phyloP scores from a whole-genome alignment of 2,329 filamentous ascomycete genomes.

The Ophiocordyceps camponoti-rufipedis region DNA sequence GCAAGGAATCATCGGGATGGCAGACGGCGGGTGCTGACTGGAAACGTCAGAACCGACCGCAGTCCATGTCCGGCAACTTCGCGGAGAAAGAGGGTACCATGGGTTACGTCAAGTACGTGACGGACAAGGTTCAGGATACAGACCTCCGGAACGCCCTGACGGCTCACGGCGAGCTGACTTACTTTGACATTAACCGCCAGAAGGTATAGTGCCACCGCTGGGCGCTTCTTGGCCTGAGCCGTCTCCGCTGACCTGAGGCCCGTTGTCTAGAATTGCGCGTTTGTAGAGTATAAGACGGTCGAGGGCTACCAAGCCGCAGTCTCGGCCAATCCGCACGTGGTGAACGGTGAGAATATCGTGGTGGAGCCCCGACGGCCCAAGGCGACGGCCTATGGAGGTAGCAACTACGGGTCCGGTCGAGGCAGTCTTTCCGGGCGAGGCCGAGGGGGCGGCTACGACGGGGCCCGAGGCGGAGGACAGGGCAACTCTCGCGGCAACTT shows the following conservation, averaged over 20 bases:
- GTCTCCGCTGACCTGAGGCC: not conserved
- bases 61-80: constrained; percentile 40
- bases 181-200: constrained; percentile 61
- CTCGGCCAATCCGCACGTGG: constrained; percentile 65
- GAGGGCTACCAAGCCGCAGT: constrained; percentile 73
- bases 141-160: constrained; percentile 54
- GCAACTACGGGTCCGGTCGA: constrained; percentile 44
- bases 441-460: constrained; percentile 43
- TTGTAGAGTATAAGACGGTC: constrained; percentile 75
- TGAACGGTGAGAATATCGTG: constrained; percentile 65
- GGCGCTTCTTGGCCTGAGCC: constrained; percentile 5
- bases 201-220: constrained; percentile 41
- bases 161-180: constrained; percentile 51
- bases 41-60: constrained; percentile 64
- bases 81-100: constrained; percentile 58
- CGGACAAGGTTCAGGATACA: constrained; percentile 63
- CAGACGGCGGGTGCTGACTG: constrained; percentile 72
- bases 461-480: constrained; percentile 40
- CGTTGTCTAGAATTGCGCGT: constrained; percentile 66
- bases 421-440: constrained; percentile 43
- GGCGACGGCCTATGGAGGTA: constrained; percentile 49
- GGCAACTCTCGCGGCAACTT: constrained; percentile 48
- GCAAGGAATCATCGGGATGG: constrained; percentile 46
- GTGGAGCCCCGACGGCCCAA: constrained; percentile 83
- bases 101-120: constrained; percentile 92